phyloP scores from a whole-genome alignment of 108 stramenopile species.

The Cyclotella sp. region DNA sequence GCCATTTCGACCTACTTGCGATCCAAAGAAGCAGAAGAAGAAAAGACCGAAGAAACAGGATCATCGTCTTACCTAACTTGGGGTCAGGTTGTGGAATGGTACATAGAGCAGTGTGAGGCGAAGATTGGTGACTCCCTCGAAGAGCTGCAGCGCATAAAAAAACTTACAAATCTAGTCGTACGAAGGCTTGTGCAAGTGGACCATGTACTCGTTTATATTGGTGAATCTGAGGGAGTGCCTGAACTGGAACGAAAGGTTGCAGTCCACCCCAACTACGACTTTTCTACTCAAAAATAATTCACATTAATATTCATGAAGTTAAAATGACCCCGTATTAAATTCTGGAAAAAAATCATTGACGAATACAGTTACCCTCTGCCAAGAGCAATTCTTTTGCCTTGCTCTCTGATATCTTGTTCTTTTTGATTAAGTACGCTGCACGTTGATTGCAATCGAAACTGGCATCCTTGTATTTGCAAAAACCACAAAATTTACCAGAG shows the following conservation, averaged over 20 bases:
- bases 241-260: slow-evolving; percentile 71
- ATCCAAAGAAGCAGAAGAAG: slow-evolving; percentile 76
- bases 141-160: slow-evolving; percentile 74
- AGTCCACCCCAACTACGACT: slow-evolving; percentile 86
- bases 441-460: slow-evolving; percentile 13
- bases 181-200: slow-evolving; percentile 82
- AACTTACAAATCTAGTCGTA: slow-evolving; percentile 89
- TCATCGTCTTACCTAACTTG: slow-evolving; percentile 69
- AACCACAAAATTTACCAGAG: slow-evolving; percentile 7
- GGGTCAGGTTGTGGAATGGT: slow-evolving; percentile 89
- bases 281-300: slow-evolving; percentile 11
- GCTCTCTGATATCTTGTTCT: slow-evolving; percentile 5
- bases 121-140: slow-evolving; percentile 88
- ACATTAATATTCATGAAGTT: background rate
- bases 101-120: slow-evolving; percentile 78
- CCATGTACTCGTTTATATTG: slow-evolving; percentile 75
- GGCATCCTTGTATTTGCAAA: slow-evolving; percentile 5
- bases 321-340: background rate
- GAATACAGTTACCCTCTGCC: slow-evolving; percentile 5
- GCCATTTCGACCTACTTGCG: slow-evolving; percentile 91
- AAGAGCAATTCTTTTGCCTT: slow-evolving; percentile 15
- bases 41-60: slow-evolving; percentile 35
- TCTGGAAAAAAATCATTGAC: background rate
- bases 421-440: slow-evolving; percentile 1
- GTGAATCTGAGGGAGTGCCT: slow-evolving; percentile 55